Evolutionary conservation across 371 early-diverging fungal genomes (phyloP).

Genomic region (Caulochytrium protostelioides): DNA sequence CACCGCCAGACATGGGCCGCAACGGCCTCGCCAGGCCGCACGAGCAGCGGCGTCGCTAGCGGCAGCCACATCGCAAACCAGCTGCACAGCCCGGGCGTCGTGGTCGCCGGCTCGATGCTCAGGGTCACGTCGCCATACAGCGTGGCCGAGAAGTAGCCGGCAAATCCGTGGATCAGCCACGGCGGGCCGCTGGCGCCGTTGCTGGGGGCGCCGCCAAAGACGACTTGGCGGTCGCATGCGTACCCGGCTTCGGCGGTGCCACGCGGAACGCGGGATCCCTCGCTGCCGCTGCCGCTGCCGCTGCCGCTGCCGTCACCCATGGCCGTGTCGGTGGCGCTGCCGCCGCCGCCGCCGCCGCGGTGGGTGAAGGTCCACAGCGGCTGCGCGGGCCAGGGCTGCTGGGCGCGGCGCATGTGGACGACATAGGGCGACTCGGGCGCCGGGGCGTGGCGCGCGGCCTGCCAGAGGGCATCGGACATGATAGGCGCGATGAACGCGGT

Average conservation of each 20-base stretch:
- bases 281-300: neutral
- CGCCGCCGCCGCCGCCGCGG: conserved; percentile 27
- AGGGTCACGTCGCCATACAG: conserved; percentile 64
- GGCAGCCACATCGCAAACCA: conserved; percentile 96
- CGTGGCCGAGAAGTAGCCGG: conserved; percentile 78
- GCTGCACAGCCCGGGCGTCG: conserved; percentile 77
- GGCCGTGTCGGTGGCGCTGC: neutral
- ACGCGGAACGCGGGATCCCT: too few species aligned
- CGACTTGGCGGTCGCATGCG: too few species aligned
- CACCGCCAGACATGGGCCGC: conserved; percentile 67
- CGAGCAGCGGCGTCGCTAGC: conserved; percentile 43
- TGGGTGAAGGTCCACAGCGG: conserved; percentile 65
- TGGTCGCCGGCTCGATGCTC: conserved; percentile 62
- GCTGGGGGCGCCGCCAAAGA: conserved; percentile 40
- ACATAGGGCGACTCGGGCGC: conserved; percentile 78
- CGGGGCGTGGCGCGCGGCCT: conserved; percentile 35
- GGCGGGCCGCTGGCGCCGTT: conserved; percentile 58
- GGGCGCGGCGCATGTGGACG: too few species aligned
- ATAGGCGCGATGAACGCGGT: conserved; percentile 62
- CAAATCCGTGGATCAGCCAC: conserved; percentile 87
- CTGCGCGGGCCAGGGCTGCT: conserved; percentile 44
- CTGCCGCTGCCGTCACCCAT: neutral
- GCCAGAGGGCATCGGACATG: conserved; percentile 56
- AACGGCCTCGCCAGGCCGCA: conserved; percentile 31
- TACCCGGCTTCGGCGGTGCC: too few species aligned